A percentile compares a stretch with the other conserved stretches of the same genome.
These are phyloP conservation scores for Tephrocybe rancida DNA, from an alignment of 768 basidiomycete species.

Conservation along the genomic window DNA sequence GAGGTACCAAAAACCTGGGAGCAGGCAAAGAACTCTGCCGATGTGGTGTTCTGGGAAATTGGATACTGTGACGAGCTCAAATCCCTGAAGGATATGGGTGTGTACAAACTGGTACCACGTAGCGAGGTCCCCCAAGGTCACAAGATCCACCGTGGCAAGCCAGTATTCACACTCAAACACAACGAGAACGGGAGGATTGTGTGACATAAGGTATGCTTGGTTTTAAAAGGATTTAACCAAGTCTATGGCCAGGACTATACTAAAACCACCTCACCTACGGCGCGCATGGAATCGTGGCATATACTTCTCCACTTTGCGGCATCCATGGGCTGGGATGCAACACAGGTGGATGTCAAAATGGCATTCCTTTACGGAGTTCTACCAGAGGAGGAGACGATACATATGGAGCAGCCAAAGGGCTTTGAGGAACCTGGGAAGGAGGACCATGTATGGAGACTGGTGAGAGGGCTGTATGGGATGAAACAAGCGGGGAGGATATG, in stretches of 20 bases:
- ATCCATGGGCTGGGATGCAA: constrained; percentile 31
- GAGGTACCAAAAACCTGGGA: no score
- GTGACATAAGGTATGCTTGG: constrained; percentile 30
- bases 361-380: no score
- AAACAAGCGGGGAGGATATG: no score
- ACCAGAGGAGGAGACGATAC: no score
- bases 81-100: neutral
- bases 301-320: constrained; percentile 38
- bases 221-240: constrained; percentile 45
- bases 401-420: constrained; percentile 28
- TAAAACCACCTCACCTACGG: no score
- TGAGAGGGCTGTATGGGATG: constrained; percentile 29
- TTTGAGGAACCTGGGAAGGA: constrained; percentile 26
- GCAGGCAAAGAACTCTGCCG: no score
- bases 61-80: neutral
- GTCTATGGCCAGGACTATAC: no score
- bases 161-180: constrained; percentile 31
- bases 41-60: constrained; percentile 7
- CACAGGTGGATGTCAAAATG: constrained; percentile 28
- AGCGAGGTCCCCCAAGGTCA: constrained; percentile 13
- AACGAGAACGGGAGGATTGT: constrained; percentile 29
- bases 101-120: neutral
- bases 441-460: constrained; percentile 23
- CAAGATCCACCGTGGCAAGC: constrained; percentile 12
- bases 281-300: no score